Conservation (phyloP, 2,329 filamentous ascomycete genomes). For the Parastagonospora avenae region DNA sequence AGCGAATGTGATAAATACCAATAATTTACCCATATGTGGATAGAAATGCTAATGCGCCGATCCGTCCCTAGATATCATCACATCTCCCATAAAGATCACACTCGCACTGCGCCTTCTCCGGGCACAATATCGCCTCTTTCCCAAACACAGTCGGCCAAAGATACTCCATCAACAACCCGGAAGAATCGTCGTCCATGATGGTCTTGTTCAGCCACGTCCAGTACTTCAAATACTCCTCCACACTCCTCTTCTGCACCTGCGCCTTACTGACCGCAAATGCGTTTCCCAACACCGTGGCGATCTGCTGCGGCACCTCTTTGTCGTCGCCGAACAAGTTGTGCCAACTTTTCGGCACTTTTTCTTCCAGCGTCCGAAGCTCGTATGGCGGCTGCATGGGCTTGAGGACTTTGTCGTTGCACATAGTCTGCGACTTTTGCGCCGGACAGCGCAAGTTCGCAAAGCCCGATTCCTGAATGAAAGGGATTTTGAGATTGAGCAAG, state of each 20-base stretch:
- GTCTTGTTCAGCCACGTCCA: constrained; percentile 33
- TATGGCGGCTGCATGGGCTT: constrained; percentile 31
- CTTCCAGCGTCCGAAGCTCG: constrained; percentile 31
- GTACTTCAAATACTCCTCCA: constrained; percentile 35
- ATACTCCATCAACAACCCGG: constrained; percentile 30
- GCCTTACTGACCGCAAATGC: constrained; percentile 42
- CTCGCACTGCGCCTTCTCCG: constrained; percentile 24
- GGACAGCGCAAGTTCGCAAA: constrained; percentile 50
- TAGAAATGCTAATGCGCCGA: no score
- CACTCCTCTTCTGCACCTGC: constrained; percentile 31
- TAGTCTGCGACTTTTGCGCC: constrained; percentile 23
- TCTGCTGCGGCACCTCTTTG: constrained; percentile 42
- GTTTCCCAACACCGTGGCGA: constrained; percentile 53
- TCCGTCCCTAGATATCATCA: background rate
- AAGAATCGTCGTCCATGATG: constrained; percentile 31
- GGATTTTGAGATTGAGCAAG: constrained; percentile 37
- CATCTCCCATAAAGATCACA: constrained; percentile 33
- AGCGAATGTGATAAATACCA: no score
- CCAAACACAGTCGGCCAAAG: constrained; percentile 37
- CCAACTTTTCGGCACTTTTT: constrained; percentile 44
- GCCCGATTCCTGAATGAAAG: constrained; percentile 45
- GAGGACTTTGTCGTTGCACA: constrained; percentile 44
- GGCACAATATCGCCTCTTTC: constrained; percentile 29
- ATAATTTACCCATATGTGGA: no score
- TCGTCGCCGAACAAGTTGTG: constrained; percentile 49